Evolutionary conservation across 257 asterid species (phyloP), one percentile per base, ranked within the genome.

Genomic region (Forsythia viridissima): DNA sequence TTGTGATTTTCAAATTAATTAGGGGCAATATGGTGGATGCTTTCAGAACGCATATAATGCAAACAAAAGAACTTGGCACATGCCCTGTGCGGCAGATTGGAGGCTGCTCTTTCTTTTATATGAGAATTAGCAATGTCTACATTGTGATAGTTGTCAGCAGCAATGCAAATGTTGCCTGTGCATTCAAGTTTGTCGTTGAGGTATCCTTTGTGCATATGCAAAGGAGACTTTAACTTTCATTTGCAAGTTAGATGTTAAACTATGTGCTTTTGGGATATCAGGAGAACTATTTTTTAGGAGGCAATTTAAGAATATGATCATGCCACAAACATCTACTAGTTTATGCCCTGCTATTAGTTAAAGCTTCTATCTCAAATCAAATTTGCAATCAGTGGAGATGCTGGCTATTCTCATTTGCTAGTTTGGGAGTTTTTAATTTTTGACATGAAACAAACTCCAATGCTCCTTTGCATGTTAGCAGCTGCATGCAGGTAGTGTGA

Each of bases 1-100:
- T 63, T 80, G 57, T 71, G 63, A 44, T 80, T 70, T n/a, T 81
- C 76, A 55, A 77, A 83, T 68, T 74, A 2, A 77, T 72, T 88
- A 96, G 99, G 86, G 99, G 98, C 70, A 96, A 96, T 85, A 96
- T 96, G 99, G 99, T 96, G 81, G 98, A 96, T 91, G 99, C 99
- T 79, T 96, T 96, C 78, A 94, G 99, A 71, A 87, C 80, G 80
- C 99, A 96, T 80, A 96, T 96, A 78, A 96, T 96, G 99, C 99
- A 96, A 88, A 93, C 98, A 52, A 96, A 96, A 90, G 99, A 96
- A 85, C 99, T 96, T 77, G 99, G 99, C 38, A 90, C 97, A 57
- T 96, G 99, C 83, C 99, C 99, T 41, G 99, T 96, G 42, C 92
- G 99, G 73, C 99, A 96, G 89, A 96, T 96, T 84, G 99, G 98